These are phyloP conservation scores for Ophiocordyceps polyrhachis-furcata DNA, from an alignment of 2,329 filamentous ascomycete species.

Conservation along the genomic window DNA sequence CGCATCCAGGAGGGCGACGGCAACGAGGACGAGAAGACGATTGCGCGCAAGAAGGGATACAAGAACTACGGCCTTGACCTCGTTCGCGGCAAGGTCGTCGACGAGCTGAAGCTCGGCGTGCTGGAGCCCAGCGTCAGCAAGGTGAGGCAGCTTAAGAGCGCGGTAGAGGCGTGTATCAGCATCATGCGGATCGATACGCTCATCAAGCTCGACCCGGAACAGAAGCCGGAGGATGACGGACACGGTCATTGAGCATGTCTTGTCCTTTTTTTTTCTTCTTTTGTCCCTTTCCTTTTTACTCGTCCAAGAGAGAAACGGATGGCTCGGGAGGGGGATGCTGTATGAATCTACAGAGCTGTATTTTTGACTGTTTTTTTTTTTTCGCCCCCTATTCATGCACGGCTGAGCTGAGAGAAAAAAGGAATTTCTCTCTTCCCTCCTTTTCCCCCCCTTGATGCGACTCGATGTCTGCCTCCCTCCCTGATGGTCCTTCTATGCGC, in stretches of 20 bases:
- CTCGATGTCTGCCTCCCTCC: not conserved
- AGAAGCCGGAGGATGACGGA: slow-evolving; percentile 57
- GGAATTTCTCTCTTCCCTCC: not conserved
- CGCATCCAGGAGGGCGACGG: slow-evolving; percentile 73
- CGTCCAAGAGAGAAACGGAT: not conserved
- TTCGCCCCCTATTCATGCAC: not conserved
- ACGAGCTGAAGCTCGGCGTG: slow-evolving; percentile 87
- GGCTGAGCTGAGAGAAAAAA: not conserved
- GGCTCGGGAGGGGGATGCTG: not conserved
- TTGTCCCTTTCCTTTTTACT: not conserved
- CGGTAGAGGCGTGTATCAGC: slow-evolving; percentile 93
- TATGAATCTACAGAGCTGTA: not conserved
- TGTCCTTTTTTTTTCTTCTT: not conserved
- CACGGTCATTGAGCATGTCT: slow-evolving; percentile 50
- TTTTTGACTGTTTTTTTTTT: not conserved
- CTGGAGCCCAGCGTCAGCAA: slow-evolving; percentile 97
- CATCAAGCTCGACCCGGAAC: slow-evolving; percentile 92
- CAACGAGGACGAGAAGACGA: slow-evolving; percentile 70
- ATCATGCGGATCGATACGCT: slow-evolving; percentile 99
- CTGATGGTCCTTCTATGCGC: slow-evolving; percentile 4
- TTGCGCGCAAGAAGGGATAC: slow-evolving; percentile 90
- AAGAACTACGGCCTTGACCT: slow-evolving; percentile 97
- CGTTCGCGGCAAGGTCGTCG: slow-evolving; percentile 71
- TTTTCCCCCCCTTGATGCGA: not conserved
- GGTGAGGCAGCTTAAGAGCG: slow-evolving; percentile 93